Percentiles rank a stretch among this genome's conserved stretches.
Evolutionary conservation across 805 yeast genomes (phyloP).

Genomic region (Zygosaccharomyces pseudorouxii): DNA sequence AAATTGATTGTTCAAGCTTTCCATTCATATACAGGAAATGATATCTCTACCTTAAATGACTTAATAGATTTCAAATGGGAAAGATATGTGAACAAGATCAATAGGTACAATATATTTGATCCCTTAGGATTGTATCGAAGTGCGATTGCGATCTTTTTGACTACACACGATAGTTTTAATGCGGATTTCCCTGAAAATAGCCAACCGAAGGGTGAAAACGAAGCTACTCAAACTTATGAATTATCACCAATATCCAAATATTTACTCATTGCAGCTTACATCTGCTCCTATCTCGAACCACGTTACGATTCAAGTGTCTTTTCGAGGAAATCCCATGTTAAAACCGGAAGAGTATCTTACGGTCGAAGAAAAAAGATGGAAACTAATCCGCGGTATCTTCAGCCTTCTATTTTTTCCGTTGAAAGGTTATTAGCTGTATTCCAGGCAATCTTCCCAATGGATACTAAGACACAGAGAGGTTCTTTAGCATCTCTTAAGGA

Average conservation of each 20-base stretch:
- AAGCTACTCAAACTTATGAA: conserved; percentile 35
- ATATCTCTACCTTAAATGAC: conserved; percentile 26
- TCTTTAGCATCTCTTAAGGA: conserved; percentile 20
- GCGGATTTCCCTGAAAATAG: conserved; percentile 14
- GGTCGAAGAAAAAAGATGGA: conserved; percentile 42
- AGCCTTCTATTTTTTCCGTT: conserved; percentile 69
- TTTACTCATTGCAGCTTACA: conserved; percentile 72
- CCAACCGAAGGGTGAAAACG: conserved; percentile 9
- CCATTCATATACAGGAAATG: conserved; percentile 33
- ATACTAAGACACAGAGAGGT: conserved; percentile 25
- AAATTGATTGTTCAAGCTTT: conserved; percentile 31
- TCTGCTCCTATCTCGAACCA: conserved; percentile 74
- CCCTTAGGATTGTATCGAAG: conserved; percentile 32
- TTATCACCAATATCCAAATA: conserved; percentile 61
- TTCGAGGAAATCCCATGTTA: conserved; percentile 47
- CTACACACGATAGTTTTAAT: conserved; percentile 34
- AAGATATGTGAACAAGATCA: conserved; percentile 18
- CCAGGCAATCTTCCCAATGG: conserved; percentile 57
- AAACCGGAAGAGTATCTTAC: conserved; percentile 42
- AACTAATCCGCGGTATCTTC: conserved; percentile 56
- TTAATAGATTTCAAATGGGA: conserved; percentile 33
- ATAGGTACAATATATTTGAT: conserved; percentile 20
- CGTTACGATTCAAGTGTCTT: conserved; percentile 65
- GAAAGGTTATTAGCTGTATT: conserved; percentile 79
- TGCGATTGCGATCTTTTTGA: conserved; percentile 28